Percentiles rank a stretch among this genome's conserved stretches.
These are phyloP conservation scores for Rhodotorula sp. DNA, from an alignment of 1,284 basidiomycete genomes.

Conservation along the genomic window DNA sequence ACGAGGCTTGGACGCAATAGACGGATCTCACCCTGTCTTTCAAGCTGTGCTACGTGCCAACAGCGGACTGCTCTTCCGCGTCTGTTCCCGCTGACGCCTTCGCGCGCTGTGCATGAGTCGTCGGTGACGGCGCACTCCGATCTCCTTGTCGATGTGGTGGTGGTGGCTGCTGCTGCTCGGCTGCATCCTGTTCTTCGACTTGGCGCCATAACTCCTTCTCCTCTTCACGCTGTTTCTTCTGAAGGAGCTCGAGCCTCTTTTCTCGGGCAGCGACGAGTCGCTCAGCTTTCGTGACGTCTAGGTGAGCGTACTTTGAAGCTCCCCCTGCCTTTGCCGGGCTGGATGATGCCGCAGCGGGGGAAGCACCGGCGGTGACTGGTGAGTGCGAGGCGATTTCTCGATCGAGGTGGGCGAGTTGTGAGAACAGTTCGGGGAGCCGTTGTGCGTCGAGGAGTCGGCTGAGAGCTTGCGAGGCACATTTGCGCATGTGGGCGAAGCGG, in stretches of 20 bases:
- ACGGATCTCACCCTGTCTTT: too few relatives aligned
- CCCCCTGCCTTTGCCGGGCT: too few relatives aligned
- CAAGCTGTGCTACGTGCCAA: too few relatives aligned
- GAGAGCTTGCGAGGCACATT: slow-evolving; percentile 69
- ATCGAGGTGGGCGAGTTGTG: slow-evolving; percentile 63
- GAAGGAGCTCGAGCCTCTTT: slow-evolving; percentile 17
- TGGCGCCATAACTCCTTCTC: slow-evolving; percentile 26
- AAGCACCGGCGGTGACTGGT: background rate
- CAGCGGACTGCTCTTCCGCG: too few relatives aligned
- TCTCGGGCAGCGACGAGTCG: slow-evolving; percentile 23
- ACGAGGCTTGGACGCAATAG: too few relatives aligned
- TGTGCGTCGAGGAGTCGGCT: slow-evolving; percentile 63
- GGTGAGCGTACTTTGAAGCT: background rate
- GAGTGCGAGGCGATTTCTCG: slow-evolving; percentile 54
- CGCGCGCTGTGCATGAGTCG: too few relatives aligned
- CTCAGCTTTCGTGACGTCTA: slow-evolving; percentile 12
- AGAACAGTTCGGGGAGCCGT: slow-evolving; percentile 61
- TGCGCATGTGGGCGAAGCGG: slow-evolving; percentile 74
- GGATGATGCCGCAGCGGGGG: background rate
- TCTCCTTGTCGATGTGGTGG: background rate
- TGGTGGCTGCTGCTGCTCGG: slow-evolving; percentile 13
- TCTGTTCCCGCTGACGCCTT: too few relatives aligned
- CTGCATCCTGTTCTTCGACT: slow-evolving; percentile 28
- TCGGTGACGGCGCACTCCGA: too few relatives aligned
- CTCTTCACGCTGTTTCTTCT: slow-evolving; percentile 20